Percentiles rank a stretch among this genome's conserved stretches.
Conservation (phyloP, 192 early-diverging fungal genomes). For the Chytriomyces sp. region DNA sequence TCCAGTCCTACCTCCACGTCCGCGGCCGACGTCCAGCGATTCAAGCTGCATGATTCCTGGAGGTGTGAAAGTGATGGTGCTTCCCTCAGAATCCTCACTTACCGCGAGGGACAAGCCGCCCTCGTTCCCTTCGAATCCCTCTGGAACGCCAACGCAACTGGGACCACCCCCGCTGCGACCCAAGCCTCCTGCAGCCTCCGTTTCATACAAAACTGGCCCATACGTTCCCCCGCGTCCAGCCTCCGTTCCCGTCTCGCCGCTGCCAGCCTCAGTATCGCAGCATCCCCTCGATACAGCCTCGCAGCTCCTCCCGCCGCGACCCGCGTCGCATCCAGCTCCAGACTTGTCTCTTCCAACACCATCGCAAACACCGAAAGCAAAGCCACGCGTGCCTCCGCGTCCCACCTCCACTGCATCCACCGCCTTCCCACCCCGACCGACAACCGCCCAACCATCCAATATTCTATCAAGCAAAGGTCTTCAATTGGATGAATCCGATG, state of each 20-base stretch:
- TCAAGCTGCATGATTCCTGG: too few relatives aligned
- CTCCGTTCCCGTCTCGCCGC: neutral
- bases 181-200: neutral
- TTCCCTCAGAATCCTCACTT: too few relatives aligned
- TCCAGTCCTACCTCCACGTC: too few relatives aligned
- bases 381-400: neutral
- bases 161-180: neutral
- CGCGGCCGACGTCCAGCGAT: too few relatives aligned
- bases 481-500: neutral
- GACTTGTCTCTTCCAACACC: neutral
- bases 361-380: neutral
- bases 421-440: neutral
- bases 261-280: too few relatives aligned
- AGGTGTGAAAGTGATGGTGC: too few relatives aligned
- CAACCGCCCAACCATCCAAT: neutral
- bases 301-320: neutral
- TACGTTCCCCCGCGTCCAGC: neutral
- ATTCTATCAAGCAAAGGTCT: neutral
- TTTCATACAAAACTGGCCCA: neutral
- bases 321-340: neutral
- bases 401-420: neutral
- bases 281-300: too few relatives aligned
- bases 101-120: too few relatives aligned
- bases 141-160: neutral
- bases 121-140: too few relatives aligned